phyloP scores from a whole-genome alignment of 495 filamentous ascomycete species.

The Podospora anserina region DNA sequence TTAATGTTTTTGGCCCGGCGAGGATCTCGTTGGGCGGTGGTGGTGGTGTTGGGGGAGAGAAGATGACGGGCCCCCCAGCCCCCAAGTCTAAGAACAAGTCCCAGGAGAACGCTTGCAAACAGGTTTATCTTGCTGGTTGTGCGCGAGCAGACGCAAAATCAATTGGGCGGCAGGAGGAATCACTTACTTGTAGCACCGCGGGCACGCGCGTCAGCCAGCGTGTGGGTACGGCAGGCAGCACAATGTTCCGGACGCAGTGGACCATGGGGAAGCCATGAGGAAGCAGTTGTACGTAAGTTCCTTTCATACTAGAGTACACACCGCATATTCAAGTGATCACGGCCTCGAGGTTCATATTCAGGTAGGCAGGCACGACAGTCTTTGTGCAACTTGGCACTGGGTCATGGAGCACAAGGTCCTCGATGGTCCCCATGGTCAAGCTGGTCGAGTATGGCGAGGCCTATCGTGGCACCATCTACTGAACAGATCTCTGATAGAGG shows the following conservation, averaged over 20 bases:
- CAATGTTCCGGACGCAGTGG: background rate
- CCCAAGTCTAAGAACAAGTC: background rate
- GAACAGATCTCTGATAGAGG: too few relatives aligned
- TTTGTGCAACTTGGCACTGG: background rate
- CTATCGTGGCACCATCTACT: too few relatives aligned
- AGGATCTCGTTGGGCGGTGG: background rate
- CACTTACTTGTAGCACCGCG: background rate
- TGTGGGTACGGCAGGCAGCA: background rate
- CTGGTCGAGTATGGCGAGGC: too few relatives aligned
- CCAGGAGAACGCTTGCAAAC: background rate
- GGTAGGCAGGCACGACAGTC: background rate
- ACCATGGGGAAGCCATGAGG: background rate
- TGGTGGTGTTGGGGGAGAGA: background rate
- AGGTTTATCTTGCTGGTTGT: background rate
- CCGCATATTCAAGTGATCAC: background rate
- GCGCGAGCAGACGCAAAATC: background rate
- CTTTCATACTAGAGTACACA: background rate
- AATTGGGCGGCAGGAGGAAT: background rate
- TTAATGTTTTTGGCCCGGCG: background rate
- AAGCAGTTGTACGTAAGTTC: background rate
- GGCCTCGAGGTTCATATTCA: background rate
- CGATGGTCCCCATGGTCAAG: too few relatives aligned
- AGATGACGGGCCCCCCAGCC: background rate
- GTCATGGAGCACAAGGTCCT: background rate
- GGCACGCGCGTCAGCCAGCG: background rate